Evolutionary conservation across 139 green algal genomes (phyloP), one percentile per base, ranked within the genome.

Genomic region (Choricystis sp.): DNA sequence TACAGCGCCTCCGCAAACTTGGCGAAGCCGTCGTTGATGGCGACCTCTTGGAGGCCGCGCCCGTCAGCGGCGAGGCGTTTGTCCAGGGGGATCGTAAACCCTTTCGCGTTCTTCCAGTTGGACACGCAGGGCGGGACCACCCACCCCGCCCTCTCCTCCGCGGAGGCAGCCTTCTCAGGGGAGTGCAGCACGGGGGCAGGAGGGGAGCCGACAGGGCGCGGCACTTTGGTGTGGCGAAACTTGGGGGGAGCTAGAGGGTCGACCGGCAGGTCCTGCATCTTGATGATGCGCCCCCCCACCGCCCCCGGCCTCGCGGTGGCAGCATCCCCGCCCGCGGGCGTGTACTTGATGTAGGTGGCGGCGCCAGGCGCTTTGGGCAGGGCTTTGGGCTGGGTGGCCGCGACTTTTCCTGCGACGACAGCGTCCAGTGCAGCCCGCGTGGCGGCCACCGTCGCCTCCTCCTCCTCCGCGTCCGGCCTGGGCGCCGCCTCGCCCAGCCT

Each of bases 1-100:
- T 94, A 94, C 62, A 99, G 81, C 30, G 93, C 82, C 77, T 98
- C 91, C 23, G 78, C 81, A 60, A 94, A 81, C 71, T 87, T 85
- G 28, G 78, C 73, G 71, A 95, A 96, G 65, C 94, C 89, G 80
- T 97, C 89, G 74, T 93, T 97, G 72, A 98, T 95, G 62, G 85
- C 74, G 21, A 90, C 85, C 73, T 95, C 85, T 75, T 97, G 86
- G 72, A 99, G 73, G 0, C 93, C 90, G 49, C 93, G 83, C 1
- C 93, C 93, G 73, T 99, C 93, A 1, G 93, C 93, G 3, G 93
- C 93, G 62, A 99, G 79, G 26, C 93, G 83, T 83, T 98, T 99
- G 81, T 99, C 93, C 75, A 99, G 77, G 14, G 93, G 93, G 69
- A 99, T 99, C 49, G 93, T 99, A 82, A 98, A 99, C 63, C 91